phyloP scores from a whole-genome alignment of 1,284 basidiomycete genomes.

The Apiotrichum mycotoxinovorans region DNA sequence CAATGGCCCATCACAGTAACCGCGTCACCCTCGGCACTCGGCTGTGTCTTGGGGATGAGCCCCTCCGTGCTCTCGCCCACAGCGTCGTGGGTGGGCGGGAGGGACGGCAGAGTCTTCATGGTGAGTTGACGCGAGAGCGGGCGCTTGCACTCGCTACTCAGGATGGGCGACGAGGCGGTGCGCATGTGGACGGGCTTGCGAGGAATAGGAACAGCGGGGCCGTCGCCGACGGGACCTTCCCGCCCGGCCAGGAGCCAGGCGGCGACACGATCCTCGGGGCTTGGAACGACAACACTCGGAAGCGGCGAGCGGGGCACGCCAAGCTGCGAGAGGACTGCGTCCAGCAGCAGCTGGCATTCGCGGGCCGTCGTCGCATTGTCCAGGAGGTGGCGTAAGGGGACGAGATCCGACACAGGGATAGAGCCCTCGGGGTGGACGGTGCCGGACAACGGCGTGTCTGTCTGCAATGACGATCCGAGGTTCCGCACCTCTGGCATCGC shows the following conservation, averaged over 20 bases:
- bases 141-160: too few relatives aligned
- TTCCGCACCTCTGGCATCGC: too few relatives aligned
- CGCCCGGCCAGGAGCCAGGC: conserved; percentile 41
- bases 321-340: conserved; percentile 69
- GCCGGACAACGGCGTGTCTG: too few relatives aligned
- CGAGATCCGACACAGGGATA: conserved; percentile 49
- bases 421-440: not conserved
- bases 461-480: not conserved
- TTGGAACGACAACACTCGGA: not conserved
- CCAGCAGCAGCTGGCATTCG: conserved; percentile 77
- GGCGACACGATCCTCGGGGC: conserved; percentile 29
- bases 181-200: not conserved
- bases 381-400: conserved; percentile 67
- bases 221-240: conserved; percentile 28
- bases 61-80: too few relatives aligned
- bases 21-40: too few relatives aligned
- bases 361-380: conserved; percentile 66
- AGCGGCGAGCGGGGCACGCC: conserved; percentile 47
- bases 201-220: not conserved
- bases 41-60: too few relatives aligned
- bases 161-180: too few relatives aligned
- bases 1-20: too few relatives aligned
- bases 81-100: too few relatives aligned
- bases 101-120: too few relatives aligned
- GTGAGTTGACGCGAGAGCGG: too few relatives aligned